Percentiles rank a stretch among this genome's conserved stretches.
These are phyloP conservation scores for Fusarium decemcellulare DNA, from an alignment of 2,329 filamentous ascomycete species.

Conservation along the genomic window DNA sequence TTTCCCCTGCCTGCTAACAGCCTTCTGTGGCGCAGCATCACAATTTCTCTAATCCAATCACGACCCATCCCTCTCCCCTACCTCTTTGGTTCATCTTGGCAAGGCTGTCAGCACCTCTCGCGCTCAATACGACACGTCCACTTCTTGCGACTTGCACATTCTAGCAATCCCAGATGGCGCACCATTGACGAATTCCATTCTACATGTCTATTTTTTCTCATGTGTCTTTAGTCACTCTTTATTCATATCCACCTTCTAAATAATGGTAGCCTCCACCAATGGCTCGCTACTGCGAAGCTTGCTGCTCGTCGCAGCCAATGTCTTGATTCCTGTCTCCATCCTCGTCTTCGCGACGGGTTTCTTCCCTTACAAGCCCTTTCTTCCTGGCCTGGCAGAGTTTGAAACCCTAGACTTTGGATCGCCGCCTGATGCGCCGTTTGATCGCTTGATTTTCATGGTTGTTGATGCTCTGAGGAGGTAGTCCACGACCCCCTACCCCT, in stretches of 20 bases:
- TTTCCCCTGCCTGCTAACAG: slow-evolving; percentile 24
- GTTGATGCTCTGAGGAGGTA: slow-evolving; percentile 94
- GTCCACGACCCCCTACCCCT: background rate
- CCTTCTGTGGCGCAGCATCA: slow-evolving; percentile 46
- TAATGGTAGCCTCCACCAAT: slow-evolving; percentile 45
- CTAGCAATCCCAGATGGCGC: slow-evolving; percentile 35
- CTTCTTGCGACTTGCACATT: slow-evolving; percentile 31
- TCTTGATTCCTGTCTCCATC: slow-evolving; percentile 82
- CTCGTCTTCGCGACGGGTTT: slow-evolving; percentile 89
- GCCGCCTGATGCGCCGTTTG: slow-evolving; percentile 79
- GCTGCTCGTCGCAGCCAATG: slow-evolving; percentile 77
- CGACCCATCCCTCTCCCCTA: slow-evolving; percentile 9
- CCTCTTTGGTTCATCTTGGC: slow-evolving; percentile 43
- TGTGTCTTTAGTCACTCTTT: slow-evolving; percentile 28
- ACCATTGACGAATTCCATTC: slow-evolving; percentile 17
- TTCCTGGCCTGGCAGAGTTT: slow-evolving; percentile 85
- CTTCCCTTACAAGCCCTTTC: slow-evolving; percentile 96
- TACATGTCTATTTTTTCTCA: slow-evolving; percentile 8
- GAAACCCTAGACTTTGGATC: slow-evolving; percentile 67
- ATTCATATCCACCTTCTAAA: slow-evolving; percentile 16
- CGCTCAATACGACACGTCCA: slow-evolving; percentile 47
- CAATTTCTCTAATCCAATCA: slow-evolving; percentile 35
- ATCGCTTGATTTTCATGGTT: slow-evolving; percentile 96
- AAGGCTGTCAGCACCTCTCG: slow-evolving; percentile 40
- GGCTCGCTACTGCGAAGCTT: slow-evolving; percentile 51